These are phyloP conservation scores for Nadsonia starkeyi-henricii DNA, from an alignment of 1,139 yeast species.

Conservation along the genomic window DNA sequence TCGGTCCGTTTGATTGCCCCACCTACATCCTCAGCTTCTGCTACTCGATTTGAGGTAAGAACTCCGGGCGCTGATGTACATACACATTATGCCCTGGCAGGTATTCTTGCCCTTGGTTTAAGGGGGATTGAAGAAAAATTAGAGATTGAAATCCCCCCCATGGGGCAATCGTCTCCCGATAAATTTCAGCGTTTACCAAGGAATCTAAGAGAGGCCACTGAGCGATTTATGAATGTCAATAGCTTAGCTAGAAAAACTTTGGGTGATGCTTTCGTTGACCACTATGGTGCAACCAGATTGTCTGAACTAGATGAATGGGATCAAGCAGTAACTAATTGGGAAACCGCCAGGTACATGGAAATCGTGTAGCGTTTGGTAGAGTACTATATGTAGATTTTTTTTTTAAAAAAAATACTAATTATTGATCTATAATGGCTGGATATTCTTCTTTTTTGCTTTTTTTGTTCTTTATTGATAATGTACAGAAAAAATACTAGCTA, in stretches of 20 bases:
- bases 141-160: slow-evolving; percentile 19
- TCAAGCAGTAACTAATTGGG: slow-evolving; percentile 27
- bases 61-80: slow-evolving; percentile 28
- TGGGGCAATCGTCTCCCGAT: slow-evolving; percentile 15
- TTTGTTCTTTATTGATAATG: neutral
- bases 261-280: slow-evolving; percentile 26
- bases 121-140: slow-evolving; percentile 21
- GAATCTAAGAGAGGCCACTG: slow-evolving; percentile 19
- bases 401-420: neutral
- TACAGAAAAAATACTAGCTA: neutral
- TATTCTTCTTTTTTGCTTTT: neutral
- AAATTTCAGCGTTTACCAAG: slow-evolving; percentile 20
- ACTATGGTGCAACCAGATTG: slow-evolving; percentile 22
- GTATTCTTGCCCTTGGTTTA: slow-evolving; percentile 23
- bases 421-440: slow-evolving; percentile 1
- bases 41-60: slow-evolving; percentile 24
- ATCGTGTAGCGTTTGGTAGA: slow-evolving; percentile 17
- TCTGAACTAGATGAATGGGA: slow-evolving; percentile 22
- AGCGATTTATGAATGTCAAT: slow-evolving; percentile 16
- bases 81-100: slow-evolving; percentile 25
- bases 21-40: slow-evolving; percentile 17
- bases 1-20: slow-evolving; percentile 24
- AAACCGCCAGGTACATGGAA: slow-evolving; percentile 24
- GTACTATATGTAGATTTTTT: neutral
- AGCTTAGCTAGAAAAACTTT: slow-evolving; percentile 23